phyloP scores from a whole-genome alignment of 2,329 filamentous ascomycete species.

The Colletotrichum musae region DNA sequence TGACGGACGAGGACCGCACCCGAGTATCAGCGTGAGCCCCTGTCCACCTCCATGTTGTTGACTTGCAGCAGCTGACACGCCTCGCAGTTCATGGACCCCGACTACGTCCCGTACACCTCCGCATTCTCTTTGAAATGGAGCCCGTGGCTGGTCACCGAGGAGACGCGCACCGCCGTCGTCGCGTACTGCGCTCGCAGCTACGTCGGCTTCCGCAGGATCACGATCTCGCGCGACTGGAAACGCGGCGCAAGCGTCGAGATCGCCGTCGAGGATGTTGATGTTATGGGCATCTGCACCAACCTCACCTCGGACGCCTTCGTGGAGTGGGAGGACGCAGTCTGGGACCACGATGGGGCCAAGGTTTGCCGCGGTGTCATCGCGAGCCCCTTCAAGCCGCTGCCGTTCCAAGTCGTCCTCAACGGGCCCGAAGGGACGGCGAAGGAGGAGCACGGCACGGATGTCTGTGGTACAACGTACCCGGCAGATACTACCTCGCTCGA shows the following conservation, averaged over 20 bases:
- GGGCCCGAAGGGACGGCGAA: conserved; percentile 44
- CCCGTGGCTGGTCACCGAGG: conserved; percentile 61
- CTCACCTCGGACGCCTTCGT: conserved; percentile 68
- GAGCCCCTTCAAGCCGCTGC: conserved; percentile 64
- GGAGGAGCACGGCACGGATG: conserved; percentile 55
- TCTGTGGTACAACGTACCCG: conserved; percentile 64
- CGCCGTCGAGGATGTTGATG: conserved; percentile 57
- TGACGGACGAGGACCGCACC: conserved; percentile 61
- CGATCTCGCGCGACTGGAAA: conserved; percentile 54
- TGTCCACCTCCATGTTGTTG: not conserved
- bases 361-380: conserved; percentile 68
- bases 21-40: conserved; percentile 12
- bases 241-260: conserved; percentile 54
- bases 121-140: conserved; percentile 69
- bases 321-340: conserved; percentile 68
- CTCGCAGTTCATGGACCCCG: conserved; percentile 55
- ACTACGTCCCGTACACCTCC: conserved; percentile 64
- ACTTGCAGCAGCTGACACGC: conserved; percentile 1
- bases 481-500: conserved; percentile 47
- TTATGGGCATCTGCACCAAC: conserved; percentile 63
- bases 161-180: conserved; percentile 58
- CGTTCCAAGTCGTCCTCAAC: conserved; percentile 65
- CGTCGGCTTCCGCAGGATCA: conserved; percentile 68
- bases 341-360: conserved; percentile 54
- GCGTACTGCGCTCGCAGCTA: conserved; percentile 67